A percentile compares a stretch with the other conserved stretches of the same genome.
phyloP scores from a whole-genome alignment of 805 yeast species.

The Isabelozyma heimii region DNA sequence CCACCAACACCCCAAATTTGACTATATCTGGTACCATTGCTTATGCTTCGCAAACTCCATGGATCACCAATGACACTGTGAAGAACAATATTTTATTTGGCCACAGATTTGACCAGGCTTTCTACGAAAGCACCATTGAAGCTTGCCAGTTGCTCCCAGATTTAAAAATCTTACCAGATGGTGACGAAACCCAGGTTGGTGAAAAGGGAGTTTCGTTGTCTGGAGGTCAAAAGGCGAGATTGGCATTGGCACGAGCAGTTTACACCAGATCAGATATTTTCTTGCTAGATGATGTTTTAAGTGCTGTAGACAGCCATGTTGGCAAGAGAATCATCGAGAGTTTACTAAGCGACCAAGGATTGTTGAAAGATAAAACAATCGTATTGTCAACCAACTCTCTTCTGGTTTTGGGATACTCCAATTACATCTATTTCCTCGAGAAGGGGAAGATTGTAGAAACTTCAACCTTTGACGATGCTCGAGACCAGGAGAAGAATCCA shows the following conservation, averaged over 20 bases:
- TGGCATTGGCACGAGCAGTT: conserved; percentile 67
- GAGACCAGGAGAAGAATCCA: conserved; percentile 16
- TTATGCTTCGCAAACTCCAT: conserved; percentile 59
- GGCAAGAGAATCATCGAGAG: conserved; percentile 51
- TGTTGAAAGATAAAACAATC: conserved; percentile 51
- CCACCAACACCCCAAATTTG: conserved; percentile 4
- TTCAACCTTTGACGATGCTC: conserved; percentile 26
- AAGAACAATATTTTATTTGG: conserved; percentile 54
- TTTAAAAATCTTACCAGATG: conserved; percentile 47
- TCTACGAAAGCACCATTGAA: conserved; percentile 40
- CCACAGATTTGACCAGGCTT: conserved; percentile 37
- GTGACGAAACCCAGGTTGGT: conserved; percentile 54
- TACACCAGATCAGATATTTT: conserved; percentile 59
- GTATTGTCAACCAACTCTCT: conserved; percentile 60
- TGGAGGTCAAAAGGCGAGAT: conserved; percentile 65
- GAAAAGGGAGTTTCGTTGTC: conserved; percentile 61
- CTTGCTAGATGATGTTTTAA: conserved; percentile 61
- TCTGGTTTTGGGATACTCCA: conserved; percentile 54
- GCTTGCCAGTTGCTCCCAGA: conserved; percentile 53
- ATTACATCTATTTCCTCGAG: conserved; percentile 57
- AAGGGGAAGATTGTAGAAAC: conserved; percentile 54
- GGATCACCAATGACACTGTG: conserved; percentile 51
- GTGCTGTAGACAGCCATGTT: conserved; percentile 75
- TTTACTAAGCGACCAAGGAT: conserved; percentile 47
- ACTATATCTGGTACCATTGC: conserved; percentile 45